A percentile compares a stretch with the other conserved stretches of the same genome.
Evolutionary conservation across 495 filamentous ascomycete species (phyloP).

Genomic region (Chlorociboria aeruginascens): DNA sequence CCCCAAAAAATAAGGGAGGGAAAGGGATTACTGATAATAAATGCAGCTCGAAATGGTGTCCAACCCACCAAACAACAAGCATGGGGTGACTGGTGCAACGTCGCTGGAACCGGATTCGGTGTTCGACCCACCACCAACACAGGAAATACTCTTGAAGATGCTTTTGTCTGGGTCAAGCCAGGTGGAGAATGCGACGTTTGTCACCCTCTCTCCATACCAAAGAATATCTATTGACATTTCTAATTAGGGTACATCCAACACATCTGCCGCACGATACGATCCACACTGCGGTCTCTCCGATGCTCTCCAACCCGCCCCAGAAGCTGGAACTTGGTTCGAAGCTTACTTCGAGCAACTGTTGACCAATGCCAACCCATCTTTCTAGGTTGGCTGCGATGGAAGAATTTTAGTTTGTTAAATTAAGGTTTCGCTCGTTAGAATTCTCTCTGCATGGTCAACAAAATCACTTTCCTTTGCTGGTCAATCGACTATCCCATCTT

Average conservation of each 20-base stretch:
- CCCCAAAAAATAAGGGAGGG: background rate
- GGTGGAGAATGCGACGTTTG: slow-evolving; percentile 60
- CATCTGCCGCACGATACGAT: slow-evolving; percentile 53
- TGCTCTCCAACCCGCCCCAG: slow-evolving; percentile 54
- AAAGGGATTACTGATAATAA: background rate
- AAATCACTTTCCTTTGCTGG: no score
- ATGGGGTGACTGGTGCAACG: slow-evolving; percentile 85
- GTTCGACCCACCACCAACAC: slow-evolving; percentile 52
- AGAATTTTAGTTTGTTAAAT: no score
- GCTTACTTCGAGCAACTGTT: slow-evolving; percentile 62
- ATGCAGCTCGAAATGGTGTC: slow-evolving; percentile 56
- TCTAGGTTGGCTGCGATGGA: slow-evolving; percentile 17
- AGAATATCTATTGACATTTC: background rate
- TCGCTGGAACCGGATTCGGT: slow-evolving; percentile 64
- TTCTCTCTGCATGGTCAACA: no score
- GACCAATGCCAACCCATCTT: slow-evolving; percentile 52
- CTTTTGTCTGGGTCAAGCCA: slow-evolving; percentile 79
- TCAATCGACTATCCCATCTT: no score
- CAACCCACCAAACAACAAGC: slow-evolving; percentile 47
- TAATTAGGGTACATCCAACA: slow-evolving; percentile 48
- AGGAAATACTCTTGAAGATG: slow-evolving; percentile 49
- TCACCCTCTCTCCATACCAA: background rate
- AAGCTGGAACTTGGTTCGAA: slow-evolving; percentile 73
- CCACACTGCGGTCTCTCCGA: slow-evolving; percentile 52
- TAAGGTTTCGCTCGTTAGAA: no score